A percentile compares a stretch with the other conserved stretches of the same genome.
phyloP scores from a whole-genome alignment of 2,329 filamentous ascomycete species.

The Pyrenophora seminiperda region DNA sequence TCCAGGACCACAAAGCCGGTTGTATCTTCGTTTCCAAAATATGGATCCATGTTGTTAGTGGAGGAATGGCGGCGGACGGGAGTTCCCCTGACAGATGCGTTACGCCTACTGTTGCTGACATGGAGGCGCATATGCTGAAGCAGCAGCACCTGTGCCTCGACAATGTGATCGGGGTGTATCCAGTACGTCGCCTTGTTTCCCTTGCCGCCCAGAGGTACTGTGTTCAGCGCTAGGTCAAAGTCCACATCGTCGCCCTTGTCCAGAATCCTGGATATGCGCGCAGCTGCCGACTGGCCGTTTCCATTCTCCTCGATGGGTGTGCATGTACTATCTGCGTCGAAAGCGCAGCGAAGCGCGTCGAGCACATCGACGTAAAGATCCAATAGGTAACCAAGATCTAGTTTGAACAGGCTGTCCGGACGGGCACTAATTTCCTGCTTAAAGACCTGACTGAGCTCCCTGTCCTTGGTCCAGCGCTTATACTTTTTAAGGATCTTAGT shows the following conservation, averaged over 20 bases:
- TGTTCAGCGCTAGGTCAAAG: conserved; percentile 57
- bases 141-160: conserved; percentile 59
- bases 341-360: conserved; percentile 52
- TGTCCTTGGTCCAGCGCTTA: conserved; percentile 82
- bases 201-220: conserved; percentile 53
- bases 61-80: conserved; percentile 36
- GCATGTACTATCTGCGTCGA: conserved; percentile 42
- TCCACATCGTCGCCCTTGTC: conserved; percentile 51
- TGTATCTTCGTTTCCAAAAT: conserved; percentile 43
- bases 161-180: conserved; percentile 59
- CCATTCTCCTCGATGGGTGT: conserved; percentile 15
- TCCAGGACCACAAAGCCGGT: conserved; percentile 55
- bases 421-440: conserved; percentile 67
- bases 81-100: conserved; percentile 28
- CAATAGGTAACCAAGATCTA: conserved; percentile 63
- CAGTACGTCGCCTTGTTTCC: conserved; percentile 59
- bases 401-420: conserved; percentile 72
- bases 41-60: conserved; percentile 26
- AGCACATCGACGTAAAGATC: conserved; percentile 56
- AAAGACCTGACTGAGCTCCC: conserved; percentile 67
- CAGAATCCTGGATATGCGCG: conserved; percentile 48
- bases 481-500: conserved; percentile 87
- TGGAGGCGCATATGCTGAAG: conserved; percentile 56
- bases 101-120: conserved; percentile 28
- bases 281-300: conserved; percentile 33